Evolutionary conservation across 768 basidiomycete species (phyloP), one percentile per base, ranked within the genome.

Genomic region (Fomitopsis serialis): DNA sequence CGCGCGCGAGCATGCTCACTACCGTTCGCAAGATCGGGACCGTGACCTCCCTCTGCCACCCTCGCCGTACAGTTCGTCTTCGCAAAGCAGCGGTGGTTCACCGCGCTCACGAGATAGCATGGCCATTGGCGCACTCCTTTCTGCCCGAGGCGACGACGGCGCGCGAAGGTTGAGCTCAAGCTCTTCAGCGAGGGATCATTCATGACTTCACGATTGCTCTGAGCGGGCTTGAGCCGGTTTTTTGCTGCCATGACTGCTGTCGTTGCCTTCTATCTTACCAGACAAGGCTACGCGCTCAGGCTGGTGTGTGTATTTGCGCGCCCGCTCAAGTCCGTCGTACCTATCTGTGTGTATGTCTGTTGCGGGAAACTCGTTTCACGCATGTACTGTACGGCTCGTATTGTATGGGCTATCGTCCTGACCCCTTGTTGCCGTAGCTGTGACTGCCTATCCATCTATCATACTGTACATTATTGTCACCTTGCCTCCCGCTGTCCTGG

Each of bases 81-180:
- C 53, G 19, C 54, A 82, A 53, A 83, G 85, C 15, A 80, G 80
- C 46, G 82, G 82, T 57, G 84, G 79, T 60, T 89, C 87, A 1
- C 86, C 87, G 42, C 79, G 84, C 45, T 82, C 86, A 50, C 75
- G 84, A 52, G 80, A 80, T 15, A 84, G 85, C 35, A 91, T 91
- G 89, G 82, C 86, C 42, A 90, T 92, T 60, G 87, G 85, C 24
- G 87, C 87, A 1, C 69, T 92, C 27, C 75, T 90, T 19, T 81
- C 86, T 17, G 35, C 15, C 11, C 34, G 48, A 34, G 24, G 19
- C 35, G 48, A 49, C 3, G 48, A 36, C 17, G 21, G 48, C 19
- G 48, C 15, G 6, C 34, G 35, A 27, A 32, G 48, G 22, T 3
- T 27, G 19, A 40, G 15, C 37, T 40, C 48, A 11, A 48, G n/a